Conservation (phyloP, 2,329 filamentous ascomycete species). For the Teratosphaeria destructans region DNA sequence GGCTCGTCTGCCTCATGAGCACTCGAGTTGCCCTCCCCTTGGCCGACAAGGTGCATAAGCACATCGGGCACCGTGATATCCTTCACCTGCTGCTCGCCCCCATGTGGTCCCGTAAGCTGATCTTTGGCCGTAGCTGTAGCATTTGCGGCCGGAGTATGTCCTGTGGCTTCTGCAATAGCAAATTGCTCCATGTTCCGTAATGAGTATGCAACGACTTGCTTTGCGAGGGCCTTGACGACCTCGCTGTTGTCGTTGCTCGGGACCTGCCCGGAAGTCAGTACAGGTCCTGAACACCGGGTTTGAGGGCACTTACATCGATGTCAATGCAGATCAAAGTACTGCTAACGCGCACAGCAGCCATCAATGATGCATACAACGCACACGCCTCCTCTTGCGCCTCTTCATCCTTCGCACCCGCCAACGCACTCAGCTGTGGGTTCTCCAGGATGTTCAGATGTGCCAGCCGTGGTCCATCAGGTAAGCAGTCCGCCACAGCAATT, state of each 20-base stretch:
- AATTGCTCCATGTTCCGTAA: conserved; percentile 80
- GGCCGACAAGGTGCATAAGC: conserved; percentile 74
- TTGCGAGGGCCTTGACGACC: conserved; percentile 81
- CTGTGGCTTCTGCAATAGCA: conserved; percentile 53
- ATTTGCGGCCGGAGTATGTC: conserved; percentile 29
- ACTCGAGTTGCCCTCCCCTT: conserved; percentile 43
- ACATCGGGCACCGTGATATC: conserved; percentile 66
- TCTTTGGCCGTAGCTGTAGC: conserved; percentile 36
- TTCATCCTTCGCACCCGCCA: conserved; percentile 68
- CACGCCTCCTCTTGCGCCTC: conserved; percentile 84
- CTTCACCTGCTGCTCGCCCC: conserved; percentile 41
- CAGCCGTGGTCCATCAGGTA: conserved; percentile 71
- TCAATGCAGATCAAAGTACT: conserved; percentile 79
- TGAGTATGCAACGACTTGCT: conserved; percentile 90
- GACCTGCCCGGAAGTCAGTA: conserved; percentile 29
- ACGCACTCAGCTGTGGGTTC: conserved; percentile 59
- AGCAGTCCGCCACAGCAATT: conserved; percentile 79
- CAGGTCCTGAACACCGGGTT: conserved; percentile 1
- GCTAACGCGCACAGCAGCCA: conserved; percentile 78
- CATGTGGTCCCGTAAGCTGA: conserved; percentile 31
- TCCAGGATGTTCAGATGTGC: conserved; percentile 82
- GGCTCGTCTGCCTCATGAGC: conserved; percentile 53
- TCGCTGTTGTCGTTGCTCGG: conserved; percentile 74
- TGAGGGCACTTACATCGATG: conserved; percentile 52
- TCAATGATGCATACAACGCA: conserved; percentile 81